Base-by-base conservation (phyloP, 306 rosid genomes). In the Malus fusca region DNA sequence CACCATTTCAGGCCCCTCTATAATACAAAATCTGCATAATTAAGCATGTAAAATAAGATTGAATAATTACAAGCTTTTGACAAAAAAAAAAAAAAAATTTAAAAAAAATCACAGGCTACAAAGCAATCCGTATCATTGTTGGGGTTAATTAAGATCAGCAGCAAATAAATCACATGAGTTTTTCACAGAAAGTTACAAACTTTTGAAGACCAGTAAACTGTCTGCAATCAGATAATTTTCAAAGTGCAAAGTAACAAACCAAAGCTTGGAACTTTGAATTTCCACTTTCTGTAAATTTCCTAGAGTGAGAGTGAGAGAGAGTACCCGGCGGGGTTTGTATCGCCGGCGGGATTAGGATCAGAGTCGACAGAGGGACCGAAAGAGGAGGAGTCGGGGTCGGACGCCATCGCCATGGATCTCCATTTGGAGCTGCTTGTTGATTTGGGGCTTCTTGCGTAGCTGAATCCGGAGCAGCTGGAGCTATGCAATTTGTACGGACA, bases 1-100 rank as follows among this genome's bases (percentile, higher is more conserved):
- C 30, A 89, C 99, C 5, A 97, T 88, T 84, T 90, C 97, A 1
- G 97, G 99, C 28, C 97, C 99, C 84, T 95, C 99, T 62, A 95
- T 95, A 77, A 95, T 95, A 82, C 99, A 95, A 66, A 95, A 95
- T 63, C 97, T 95, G 84, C 75, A 56, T 35, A 4, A n/a, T 12
- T 4, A 65, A 65, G 43, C 30, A 51, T 66, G 44, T 43, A 19
- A 66, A 40, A 28, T 28, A 63, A 4, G 31, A 33, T 12, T 26
- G 2, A 7, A 52, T 52, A 52, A 17, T 17, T 52, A 2, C 44
- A 42, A 42, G 12, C 9, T 42, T 42, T 42, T 42, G 44, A 42
- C 44, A 42, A 42, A 2, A 42, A 40, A 2, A 40, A 40, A 40
- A 8, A 40, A 30, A 44, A 48, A 48, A 0, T 4, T n/a, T n/a